Conservation (phyloP, 768 basidiomycete genomes). For the Sistotremastrum suecicum region DNA sequence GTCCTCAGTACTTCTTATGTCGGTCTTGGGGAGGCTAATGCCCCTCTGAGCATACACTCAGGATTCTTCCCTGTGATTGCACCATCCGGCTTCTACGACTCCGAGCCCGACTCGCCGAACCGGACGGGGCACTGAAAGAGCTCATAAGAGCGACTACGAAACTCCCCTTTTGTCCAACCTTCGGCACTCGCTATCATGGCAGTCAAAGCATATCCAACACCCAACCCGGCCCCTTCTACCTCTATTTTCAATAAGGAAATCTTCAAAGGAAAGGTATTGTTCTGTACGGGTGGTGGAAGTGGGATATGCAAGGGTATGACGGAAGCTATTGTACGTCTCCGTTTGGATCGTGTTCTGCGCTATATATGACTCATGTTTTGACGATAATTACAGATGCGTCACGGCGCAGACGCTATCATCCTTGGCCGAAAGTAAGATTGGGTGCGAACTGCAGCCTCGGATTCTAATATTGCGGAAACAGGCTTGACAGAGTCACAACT, state of each 20-base stretch:
- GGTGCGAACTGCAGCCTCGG: neutral
- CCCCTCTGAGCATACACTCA: no score
- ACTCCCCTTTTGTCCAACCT: no score
- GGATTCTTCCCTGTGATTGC: no score
- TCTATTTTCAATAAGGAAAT: constrained; percentile 63
- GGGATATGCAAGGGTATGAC: constrained; percentile 90
- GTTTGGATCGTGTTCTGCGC: neutral
- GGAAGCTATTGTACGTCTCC: constrained; percentile 51
- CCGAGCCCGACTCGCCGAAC: no score
- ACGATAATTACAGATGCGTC: constrained; percentile 44
- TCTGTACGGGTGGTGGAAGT: constrained; percentile 85
- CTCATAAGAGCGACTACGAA: no score
- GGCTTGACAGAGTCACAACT: constrained; percentile 54
- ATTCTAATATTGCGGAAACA: constrained; percentile 15
- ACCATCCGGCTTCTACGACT: no score
- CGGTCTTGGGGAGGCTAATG: no score
- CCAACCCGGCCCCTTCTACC: constrained; percentile 23
- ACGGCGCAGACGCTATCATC: constrained; percentile 72
- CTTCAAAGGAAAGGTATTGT: constrained; percentile 82
- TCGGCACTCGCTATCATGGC: no score
- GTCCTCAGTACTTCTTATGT: no score
- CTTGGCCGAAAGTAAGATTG: constrained; percentile 68
- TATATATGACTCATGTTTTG: neutral
- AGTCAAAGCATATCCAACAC: neutral
- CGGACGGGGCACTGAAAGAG: no score